Percentiles rank a stretch among this genome's conserved stretches.
Conservation (phyloP, 2,329 filamentous ascomycete genomes). For the Neurospora sp. region DNA sequence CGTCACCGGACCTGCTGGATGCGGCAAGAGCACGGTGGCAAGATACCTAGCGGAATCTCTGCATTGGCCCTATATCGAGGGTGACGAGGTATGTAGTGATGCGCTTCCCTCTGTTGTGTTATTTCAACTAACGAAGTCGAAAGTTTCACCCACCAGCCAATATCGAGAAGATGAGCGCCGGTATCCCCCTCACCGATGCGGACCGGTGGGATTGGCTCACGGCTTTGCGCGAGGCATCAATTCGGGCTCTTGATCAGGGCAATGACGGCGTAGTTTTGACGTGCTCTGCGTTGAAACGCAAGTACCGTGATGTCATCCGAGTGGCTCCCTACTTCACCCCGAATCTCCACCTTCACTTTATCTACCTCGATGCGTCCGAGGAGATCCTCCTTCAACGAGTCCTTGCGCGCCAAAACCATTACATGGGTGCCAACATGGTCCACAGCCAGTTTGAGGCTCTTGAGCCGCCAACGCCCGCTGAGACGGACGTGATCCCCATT, state of each 20-base stretch:
- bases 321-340: slow-evolving; percentile 68
- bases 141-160: slow-evolving; percentile 70
- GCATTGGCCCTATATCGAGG: slow-evolving; percentile 62
- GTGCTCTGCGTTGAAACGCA: slow-evolving; percentile 91
- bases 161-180: slow-evolving; percentile 81
- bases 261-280: slow-evolving; percentile 79
- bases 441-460: slow-evolving; percentile 80
- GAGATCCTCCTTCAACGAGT: slow-evolving; percentile 68
- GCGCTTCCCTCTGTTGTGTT: neutral
- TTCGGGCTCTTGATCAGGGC: slow-evolving; percentile 43
- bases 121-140: slow-evolving; percentile 3
- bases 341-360: slow-evolving; percentile 74
- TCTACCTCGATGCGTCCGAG: slow-evolving; percentile 77
- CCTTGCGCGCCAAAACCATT: slow-evolving; percentile 66
- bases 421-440: slow-evolving; percentile 95
- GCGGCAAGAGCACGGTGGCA: slow-evolving; percentile 69
- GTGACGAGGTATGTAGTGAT: slow-evolving; percentile 55
- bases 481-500: slow-evolving; percentile 61
- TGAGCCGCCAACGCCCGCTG: slow-evolving; percentile 66
- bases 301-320: slow-evolving; percentile 88
- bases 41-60: slow-evolving; percentile 52
- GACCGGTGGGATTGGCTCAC: slow-evolving; percentile 98
- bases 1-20: slow-evolving; percentile 69
- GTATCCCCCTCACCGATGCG: slow-evolving; percentile 76
- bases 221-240: slow-evolving; percentile 58